Conservation (phyloP, 331 rosid species). For the Malus hybrid region DNA sequence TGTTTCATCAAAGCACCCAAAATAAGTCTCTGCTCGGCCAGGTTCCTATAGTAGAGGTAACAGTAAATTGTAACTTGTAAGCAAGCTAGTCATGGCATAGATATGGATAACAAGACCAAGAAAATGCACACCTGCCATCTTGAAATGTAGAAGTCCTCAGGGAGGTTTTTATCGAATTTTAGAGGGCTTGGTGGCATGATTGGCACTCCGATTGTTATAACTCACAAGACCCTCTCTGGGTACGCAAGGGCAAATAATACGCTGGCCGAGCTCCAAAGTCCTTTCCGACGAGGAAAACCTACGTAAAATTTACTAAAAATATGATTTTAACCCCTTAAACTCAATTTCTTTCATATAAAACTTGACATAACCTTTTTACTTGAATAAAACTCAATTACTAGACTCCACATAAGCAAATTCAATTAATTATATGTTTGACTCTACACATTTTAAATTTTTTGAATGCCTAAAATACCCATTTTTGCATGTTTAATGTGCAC, state of each 20-base stretch:
- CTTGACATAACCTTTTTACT: too few relatives aligned
- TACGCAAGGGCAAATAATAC: conserved; percentile 39
- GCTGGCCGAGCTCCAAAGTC: conserved; percentile 58
- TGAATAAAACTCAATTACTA: too few relatives aligned
- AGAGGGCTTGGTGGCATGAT: conserved; percentile 35
- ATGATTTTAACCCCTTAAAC: too few relatives aligned
- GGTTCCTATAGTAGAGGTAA: conserved; percentile 35
- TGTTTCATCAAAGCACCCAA: conserved; percentile 65
- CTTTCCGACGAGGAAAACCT: conserved; percentile 59
- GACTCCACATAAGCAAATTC: too few relatives aligned
- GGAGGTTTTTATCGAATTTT: conserved; percentile 20
- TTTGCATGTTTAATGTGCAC: too few relatives aligned
- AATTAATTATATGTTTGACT: too few relatives aligned
- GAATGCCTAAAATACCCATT: too few relatives aligned
- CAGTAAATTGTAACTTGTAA: background rate
- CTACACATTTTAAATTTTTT: too few relatives aligned
- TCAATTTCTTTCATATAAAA: too few relatives aligned
- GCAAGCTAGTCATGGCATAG: background rate
- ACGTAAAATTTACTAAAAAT: background rate
- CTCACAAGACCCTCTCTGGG: conserved; percentile 52
- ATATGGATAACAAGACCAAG: background rate
- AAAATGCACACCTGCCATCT: conserved; percentile 48
- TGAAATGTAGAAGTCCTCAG: conserved; percentile 71
- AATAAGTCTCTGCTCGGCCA: conserved; percentile 77
- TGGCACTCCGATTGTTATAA: conserved; percentile 54